phyloP scores from a whole-genome alignment of 768 basidiomycete species.

The Lentinula raphanica region DNA sequence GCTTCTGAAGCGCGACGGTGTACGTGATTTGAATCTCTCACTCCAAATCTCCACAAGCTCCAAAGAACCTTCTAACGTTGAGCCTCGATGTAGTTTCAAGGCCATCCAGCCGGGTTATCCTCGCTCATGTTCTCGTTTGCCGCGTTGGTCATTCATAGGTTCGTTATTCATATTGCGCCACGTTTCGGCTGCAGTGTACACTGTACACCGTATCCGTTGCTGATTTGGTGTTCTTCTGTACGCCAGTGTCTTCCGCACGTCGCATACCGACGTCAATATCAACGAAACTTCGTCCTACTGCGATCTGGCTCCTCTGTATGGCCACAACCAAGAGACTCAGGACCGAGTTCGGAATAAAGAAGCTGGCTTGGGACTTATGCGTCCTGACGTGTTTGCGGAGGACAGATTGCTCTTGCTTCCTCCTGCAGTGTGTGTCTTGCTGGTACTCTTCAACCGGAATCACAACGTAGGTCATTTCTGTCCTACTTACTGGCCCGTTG shows the following conservation, averaged over 20 bases:
- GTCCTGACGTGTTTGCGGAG: slow-evolving; percentile 74
- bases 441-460: slow-evolving; percentile 86
- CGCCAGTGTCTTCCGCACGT: slow-evolving; percentile 76
- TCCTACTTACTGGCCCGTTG: not conserved
- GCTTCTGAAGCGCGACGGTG: slow-evolving; percentile 63
- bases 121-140: slow-evolving; percentile 80
- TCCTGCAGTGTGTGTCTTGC: slow-evolving; percentile 65
- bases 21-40: not conserved
- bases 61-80: slow-evolving; percentile 2
- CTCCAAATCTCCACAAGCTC: too few relatives aligned
- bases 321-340: slow-evolving; percentile 59
- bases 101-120: slow-evolving; percentile 77
- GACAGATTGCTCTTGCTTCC: slow-evolving; percentile 76
- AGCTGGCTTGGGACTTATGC: slow-evolving; percentile 61
- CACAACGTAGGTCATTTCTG: slow-evolving; percentile 58
- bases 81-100: slow-evolving; percentile 44
- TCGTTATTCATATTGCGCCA: slow-evolving; percentile 10
- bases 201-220: too few relatives aligned
- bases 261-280: slow-evolving; percentile 56
- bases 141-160: slow-evolving; percentile 77
- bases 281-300: slow-evolving; percentile 88
- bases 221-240: not conserved
- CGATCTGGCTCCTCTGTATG: slow-evolving; percentile 80
- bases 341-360: slow-evolving; percentile 41
- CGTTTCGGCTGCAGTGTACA: not conserved